phyloP scores from a whole-genome alignment of 257 asterid species.

The Linaria vulgaris region DNA sequence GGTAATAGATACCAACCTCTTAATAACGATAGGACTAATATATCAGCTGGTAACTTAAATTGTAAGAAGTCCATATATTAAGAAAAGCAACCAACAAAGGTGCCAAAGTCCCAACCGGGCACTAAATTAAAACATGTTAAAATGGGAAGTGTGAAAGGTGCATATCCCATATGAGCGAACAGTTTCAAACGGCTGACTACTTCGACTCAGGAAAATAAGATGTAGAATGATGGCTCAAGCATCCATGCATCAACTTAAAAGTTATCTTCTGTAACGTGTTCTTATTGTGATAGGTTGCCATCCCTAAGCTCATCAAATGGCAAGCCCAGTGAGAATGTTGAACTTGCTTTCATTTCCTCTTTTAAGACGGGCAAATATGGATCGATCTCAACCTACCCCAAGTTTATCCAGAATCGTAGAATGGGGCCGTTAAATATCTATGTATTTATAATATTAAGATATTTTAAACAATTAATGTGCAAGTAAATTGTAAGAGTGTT shows the following conservation, averaged over 20 bases:
- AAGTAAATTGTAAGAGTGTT: too few species aligned
- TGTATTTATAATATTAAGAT: too few species aligned
- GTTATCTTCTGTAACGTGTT: conserved; percentile 24
- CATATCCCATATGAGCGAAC: conserved; percentile 40
- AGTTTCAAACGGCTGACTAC: conserved; percentile 36
- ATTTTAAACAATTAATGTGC: too few species aligned
- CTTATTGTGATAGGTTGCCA: conserved; percentile 48
- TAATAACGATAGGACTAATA: too few species aligned
- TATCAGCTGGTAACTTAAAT: conserved; percentile 28
- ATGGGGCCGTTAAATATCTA: too few species aligned
- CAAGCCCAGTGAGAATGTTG: conserved; percentile 43
- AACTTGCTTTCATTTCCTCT: conserved; percentile 24
- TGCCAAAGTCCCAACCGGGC: conserved; percentile 20
- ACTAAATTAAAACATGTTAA: conserved; percentile 36
- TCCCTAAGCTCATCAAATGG: too few species aligned
- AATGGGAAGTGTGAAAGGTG: conserved; percentile 28
- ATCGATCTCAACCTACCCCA: conserved; percentile 67
- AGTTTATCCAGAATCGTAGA: conserved; percentile 38
- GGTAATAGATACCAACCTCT: too few species aligned
- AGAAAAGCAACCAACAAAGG: conserved; percentile 37
- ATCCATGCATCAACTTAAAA: conserved; percentile 26
- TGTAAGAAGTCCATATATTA: conserved; percentile 26
- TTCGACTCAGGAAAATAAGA: conserved; percentile 33
- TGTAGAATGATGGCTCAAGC: too few species aligned
- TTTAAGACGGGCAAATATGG: conserved; percentile 31